Evolutionary conservation across 306 rosid species (phyloP), one percentile per base, ranked within the genome.

Genomic region (Comarum palustre): DNA sequence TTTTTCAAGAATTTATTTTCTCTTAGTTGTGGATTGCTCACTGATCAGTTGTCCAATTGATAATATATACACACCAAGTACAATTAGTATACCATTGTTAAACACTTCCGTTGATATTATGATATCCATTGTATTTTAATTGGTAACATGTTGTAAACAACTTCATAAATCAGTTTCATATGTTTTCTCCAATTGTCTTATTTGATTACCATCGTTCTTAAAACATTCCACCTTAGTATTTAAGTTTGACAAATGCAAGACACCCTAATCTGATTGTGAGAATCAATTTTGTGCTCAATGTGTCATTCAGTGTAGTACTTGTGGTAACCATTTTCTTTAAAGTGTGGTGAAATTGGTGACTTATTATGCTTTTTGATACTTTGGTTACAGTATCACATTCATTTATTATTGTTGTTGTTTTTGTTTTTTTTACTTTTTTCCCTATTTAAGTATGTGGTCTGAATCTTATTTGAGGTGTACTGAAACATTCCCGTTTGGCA

Each of bases 401-500:
- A 45, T 13, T 73, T 29, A 29, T 29, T 29, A 2, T 31, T 39
- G n/a, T 27, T 10, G 48, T 62, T 22, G n/a, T n/a, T n/a, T n/a
- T n/a, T n/a, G n/a, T 6, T 54, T 74, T 48, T 51, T 72, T 45
- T 69, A 36, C 2, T 51, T 47, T 36, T 42, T 72, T 27, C 43
- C 1, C 54, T 59, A 8, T 54, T 2, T 36, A 14, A 6, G 3
- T 29, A 15, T n/a, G 13, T 34, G 65, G 17, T 29, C 41, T 71
- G 47, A 19, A 17, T 32, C 63, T 66, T 69, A 6, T 50, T 60
- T 73, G 73, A 76, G 69, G 63, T 75, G 3, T 54, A n/a, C 39
- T 75, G 3, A 66, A 20, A 19, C 34, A 42, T 68, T 73, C 72
- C 77, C 77, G 71, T 67, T 48, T 84, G 83, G 64, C 95, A 94